Base-by-base conservation (phyloP, 352 stramenopile genomes). In the Phytophthora nicotianae region DNA sequence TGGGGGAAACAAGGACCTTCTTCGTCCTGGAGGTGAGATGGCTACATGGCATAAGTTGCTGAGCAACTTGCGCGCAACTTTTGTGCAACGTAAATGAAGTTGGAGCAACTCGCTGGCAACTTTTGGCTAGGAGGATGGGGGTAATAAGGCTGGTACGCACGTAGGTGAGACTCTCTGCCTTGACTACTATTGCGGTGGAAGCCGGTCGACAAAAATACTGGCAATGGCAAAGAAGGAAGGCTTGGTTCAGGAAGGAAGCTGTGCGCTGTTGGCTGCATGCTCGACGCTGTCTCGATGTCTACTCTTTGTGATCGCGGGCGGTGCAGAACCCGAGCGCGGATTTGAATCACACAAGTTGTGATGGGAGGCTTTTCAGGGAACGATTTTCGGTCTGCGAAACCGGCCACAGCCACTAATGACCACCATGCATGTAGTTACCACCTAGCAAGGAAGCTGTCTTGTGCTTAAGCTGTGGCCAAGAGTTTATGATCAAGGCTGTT, bases 121-220 rank as follows among this genome's bases (percentile, higher is more conserved):
- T 27, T 49, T 21, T 49, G 40, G 10, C 40, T 49, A 13, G 10
- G 54, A 47, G 40, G 52, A 60, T 60, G 45, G 52, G 52, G 32
- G 19, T 17, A 27, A 37, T 23, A 48, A 35, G 24, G 24, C 24
- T 29, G 24, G 4, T 4, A 29, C 24, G 29, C n/a, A 55, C 42
- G 54, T 33, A 49, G 10, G 40, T 29, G 19, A 8, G 3, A 57
- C 56, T 64, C 56, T 64, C 56, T 64, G 35, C 56, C 56, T 58
- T 58, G 19, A 41, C 0, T 7, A 29, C 26, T 29, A 4, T 41
- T 5, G 37, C n/a, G 37, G 23, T 43, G 37, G n/a, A 43, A 2
- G n/a, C 37, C 11, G n/a, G 2, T 43, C 9, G 37, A 21, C 37
- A 13, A 43, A 43, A 21, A 6, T 43, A 43, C 7, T 13, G 37